phyloP scores from a whole-genome alignment of 306 rosid species.

The Prosopis cineraria region DNA sequence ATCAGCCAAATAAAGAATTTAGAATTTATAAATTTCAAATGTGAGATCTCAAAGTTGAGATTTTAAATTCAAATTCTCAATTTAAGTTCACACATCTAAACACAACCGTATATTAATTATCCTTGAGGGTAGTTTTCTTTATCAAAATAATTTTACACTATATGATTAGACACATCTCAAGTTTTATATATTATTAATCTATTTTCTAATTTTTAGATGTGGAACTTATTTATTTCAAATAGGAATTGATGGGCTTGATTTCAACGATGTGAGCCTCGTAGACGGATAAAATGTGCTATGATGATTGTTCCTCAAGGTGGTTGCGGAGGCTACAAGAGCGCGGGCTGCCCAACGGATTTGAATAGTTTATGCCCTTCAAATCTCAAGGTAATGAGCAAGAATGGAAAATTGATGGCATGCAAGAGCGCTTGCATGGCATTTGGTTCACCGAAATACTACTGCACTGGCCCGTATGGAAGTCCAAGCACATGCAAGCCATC shows the following conservation, averaged over 20 bases:
- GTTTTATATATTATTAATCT: too few relatives aligned
- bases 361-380: slow-evolving; percentile 75
- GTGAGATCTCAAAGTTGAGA: too few relatives aligned
- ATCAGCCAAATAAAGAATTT: too few relatives aligned
- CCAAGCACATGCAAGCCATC: slow-evolving; percentile 44
- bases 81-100: too few relatives aligned
- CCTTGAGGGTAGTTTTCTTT: too few relatives aligned
- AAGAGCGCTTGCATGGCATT: slow-evolving; percentile 73
- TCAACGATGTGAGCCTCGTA: slow-evolving; percentile 74
- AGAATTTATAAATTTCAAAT: too few relatives aligned
- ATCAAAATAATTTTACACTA: too few relatives aligned
- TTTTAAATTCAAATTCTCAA: too few relatives aligned
- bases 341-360: slow-evolving; percentile 68
- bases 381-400: slow-evolving; percentile 43
- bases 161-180: too few relatives aligned
- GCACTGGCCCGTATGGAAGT: slow-evolving; percentile 26
- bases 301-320: slow-evolving; percentile 51
- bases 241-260: slow-evolving; percentile 71
- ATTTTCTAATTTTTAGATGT: too few relatives aligned
- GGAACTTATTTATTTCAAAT: too few relatives aligned
- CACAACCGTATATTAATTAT: too few relatives aligned
- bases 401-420: neutral
- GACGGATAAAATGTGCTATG: slow-evolving; percentile 90
- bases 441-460: slow-evolving; percentile 62
- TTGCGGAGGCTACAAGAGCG: slow-evolving; percentile 47